These are phyloP conservation scores for Starmerella cellae DNA, from an alignment of 805 yeast species.

Conservation along the genomic window DNA sequence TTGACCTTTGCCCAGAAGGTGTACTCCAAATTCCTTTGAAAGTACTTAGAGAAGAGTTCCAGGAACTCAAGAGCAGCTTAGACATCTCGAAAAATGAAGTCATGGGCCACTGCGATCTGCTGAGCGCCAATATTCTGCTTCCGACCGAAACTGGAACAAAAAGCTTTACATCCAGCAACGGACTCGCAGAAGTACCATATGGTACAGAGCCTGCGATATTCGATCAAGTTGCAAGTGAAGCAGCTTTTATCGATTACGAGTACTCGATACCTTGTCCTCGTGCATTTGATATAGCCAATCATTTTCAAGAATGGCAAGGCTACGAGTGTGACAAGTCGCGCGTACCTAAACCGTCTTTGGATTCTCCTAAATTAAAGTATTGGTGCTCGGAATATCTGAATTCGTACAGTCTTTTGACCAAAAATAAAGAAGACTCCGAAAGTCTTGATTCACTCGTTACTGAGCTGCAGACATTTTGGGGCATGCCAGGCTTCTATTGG, in stretches of 20 bases:
- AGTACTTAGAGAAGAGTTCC: conserved; percentile 38
- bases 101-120: conserved; percentile 56
- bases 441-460: conserved; percentile 37
- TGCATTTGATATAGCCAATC: conserved; percentile 63
- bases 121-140: conserved; percentile 60
- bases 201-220: not conserved
- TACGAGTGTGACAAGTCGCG: conserved; percentile 51
- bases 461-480: conserved; percentile 52
- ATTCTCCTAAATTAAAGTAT: conserved; percentile 35
- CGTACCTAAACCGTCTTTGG: conserved; percentile 40
- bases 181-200: conserved; percentile 9
- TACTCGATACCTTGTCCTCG: conserved; percentile 61
- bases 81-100: conserved; percentile 39
- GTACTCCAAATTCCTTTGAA: conserved; percentile 28
- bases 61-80: conserved; percentile 39
- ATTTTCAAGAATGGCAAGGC: conserved; percentile 73
- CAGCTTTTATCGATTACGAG: conserved; percentile 58
- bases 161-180: not conserved
- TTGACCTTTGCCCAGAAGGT: conserved; percentile 43
- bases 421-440: conserved; percentile 28
- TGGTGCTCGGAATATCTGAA: conserved; percentile 52
- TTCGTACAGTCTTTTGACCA: conserved; percentile 18
- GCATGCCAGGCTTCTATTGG: conserved; percentile 76
- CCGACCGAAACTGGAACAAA: conserved; percentile 30
- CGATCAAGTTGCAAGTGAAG: conserved; percentile 9